phyloP scores from a whole-genome alignment of 345 rosid species.

The Mallotus nudiflorus region DNA sequence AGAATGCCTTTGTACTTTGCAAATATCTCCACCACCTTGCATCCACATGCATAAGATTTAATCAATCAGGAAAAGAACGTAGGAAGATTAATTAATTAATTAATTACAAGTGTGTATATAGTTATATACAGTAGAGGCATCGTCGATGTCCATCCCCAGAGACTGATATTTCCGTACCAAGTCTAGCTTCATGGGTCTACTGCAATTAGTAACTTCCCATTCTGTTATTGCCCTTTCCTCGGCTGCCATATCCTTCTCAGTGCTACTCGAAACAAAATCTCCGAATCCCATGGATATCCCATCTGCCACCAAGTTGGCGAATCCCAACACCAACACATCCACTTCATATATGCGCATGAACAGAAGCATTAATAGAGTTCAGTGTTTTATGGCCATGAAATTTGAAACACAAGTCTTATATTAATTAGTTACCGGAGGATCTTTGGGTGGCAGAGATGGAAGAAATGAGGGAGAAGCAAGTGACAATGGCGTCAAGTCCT shows the following conservation, averaged over 20 bases:
- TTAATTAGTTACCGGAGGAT: constrained; percentile 33
- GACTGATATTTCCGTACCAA: constrained; percentile 28
- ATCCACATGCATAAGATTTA: too few relatives aligned
- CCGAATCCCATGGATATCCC: constrained; percentile 47
- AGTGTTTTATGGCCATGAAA: not conserved
- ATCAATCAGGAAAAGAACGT: too few relatives aligned
- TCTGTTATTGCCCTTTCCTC: constrained; percentile 32
- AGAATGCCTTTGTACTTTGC: constrained; percentile 36
- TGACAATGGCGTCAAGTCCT: constrained; percentile 44
- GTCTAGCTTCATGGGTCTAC: constrained; percentile 11
- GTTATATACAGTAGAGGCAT: constrained; percentile 29
- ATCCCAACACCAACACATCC: constrained; percentile 36
- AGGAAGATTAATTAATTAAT: too few relatives aligned
- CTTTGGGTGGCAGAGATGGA: constrained; percentile 38
- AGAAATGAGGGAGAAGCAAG: constrained; percentile 48
- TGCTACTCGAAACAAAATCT: constrained; percentile 33
- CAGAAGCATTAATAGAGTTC: not conserved
- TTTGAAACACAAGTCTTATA: too few relatives aligned
- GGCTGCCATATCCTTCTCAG: constrained; percentile 37
- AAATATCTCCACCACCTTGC: constrained; percentile 38
- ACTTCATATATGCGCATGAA: not conserved
- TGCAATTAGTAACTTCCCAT: constrained; percentile 35
- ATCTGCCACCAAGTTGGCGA: constrained; percentile 43
- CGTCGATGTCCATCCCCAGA: constrained; percentile 43
- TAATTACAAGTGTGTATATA: not conserved